Evolutionary conservation across 2,329 filamentous ascomycete species (phyloP), one percentile per base, ranked within the genome.

Genomic region (Diplodia seriata): DNA sequence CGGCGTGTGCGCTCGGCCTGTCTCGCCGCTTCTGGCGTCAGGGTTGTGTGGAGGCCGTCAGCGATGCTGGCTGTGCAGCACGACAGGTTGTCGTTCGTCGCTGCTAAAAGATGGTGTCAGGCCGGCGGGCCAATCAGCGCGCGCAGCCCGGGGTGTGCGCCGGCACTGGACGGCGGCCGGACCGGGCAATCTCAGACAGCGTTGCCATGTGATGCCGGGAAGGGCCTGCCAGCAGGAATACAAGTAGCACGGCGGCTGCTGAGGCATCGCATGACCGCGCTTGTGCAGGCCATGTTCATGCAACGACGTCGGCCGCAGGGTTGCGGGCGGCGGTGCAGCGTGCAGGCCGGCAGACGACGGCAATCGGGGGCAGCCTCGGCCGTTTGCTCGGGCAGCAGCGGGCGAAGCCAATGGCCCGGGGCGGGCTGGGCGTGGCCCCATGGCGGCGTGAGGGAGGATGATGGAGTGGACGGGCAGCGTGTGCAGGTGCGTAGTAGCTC

Each of bases 221-320:
- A 29, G 26, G 31, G 38, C 38, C 50, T 66, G 29, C 57, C 40
- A 62, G 49, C 53, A 57, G 29, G 61, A 63, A 55, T 64, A 64
- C 66, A 64, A 64, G 66, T 63, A 49, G 57, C 66, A 68, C 66
- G 66, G 57, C 66, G 66, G 33, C 66, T 68, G 66, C 40, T 68
- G 66, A 63, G 51, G 66, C 66, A 68, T 63, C 66, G 57, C 57
- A 56, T 68, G 66, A 68, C 66, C 59, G 47, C 49, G 62, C 62
- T 55, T 65, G 62, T 55, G 64, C 64, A 64, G 66, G 38, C 57
- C 36, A 50, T 57, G 50, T 63, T 63, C 56, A 63, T 63, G 57
- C 38, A 40, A 20, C 43, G 43, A n/a, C n/a, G 43, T 5, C 54
- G 33, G 54, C 33, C 31, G 12, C 33, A n/a, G 33, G 33, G 15